These are phyloP conservation scores for Rubia yunnanensis DNA, from an alignment of 257 asterid genomes.

Conservation along the genomic window DNA sequence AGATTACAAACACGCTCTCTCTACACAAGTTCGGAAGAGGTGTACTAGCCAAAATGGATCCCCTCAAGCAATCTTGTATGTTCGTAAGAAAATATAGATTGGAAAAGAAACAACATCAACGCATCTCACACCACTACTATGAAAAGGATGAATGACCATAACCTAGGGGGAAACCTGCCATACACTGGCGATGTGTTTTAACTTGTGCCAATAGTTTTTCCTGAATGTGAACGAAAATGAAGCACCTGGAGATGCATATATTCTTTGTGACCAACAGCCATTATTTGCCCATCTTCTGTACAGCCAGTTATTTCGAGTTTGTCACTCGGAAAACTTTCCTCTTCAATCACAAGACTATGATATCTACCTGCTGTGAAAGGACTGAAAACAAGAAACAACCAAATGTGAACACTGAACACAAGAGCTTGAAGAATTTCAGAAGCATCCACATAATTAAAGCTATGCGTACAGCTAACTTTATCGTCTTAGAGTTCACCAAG, in stretches of 20 bases:
- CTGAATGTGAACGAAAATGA: background rate
- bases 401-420: background rate
- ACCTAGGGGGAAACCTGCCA: background rate
- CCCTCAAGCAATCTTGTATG: background rate
- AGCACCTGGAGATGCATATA: slow-evolving; percentile 62
- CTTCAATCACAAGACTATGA: slow-evolving; percentile 93
- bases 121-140: background rate
- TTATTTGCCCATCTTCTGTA: slow-evolving; percentile 86
- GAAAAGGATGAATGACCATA: background rate
- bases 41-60: background rate
- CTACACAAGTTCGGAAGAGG: background rate
- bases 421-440: background rate
- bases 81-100: background rate
- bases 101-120: background rate
- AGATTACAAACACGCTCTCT: background rate
- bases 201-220: background rate
- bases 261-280: slow-evolving; percentile 93
- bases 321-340: slow-evolving; percentile 69
- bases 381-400: slow-evolving; percentile 28
- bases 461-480: background rate
- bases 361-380: slow-evolving; percentile 94
- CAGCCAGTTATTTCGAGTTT: slow-evolving; percentile 84
- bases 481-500: background rate
- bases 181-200: background rate
- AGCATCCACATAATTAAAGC: background rate